phyloP scores from a whole-genome alignment of 768 basidiomycete genomes.

The Hygrophorus pudorinus region DNA sequence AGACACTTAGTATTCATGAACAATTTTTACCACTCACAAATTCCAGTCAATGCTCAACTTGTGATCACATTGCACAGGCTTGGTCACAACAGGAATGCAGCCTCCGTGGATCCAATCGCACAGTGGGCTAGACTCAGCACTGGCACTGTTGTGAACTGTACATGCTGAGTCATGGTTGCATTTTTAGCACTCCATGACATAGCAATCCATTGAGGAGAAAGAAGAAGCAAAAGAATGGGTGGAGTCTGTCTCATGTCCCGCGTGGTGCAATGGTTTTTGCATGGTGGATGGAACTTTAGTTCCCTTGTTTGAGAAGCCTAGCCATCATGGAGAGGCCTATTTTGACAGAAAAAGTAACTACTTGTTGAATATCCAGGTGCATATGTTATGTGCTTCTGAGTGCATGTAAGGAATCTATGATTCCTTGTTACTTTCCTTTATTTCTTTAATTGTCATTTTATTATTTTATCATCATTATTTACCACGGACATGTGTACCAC shows the following conservation, averaged over 20 bases:
- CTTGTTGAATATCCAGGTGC: no score
- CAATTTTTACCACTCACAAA: slow-evolving; percentile 12
- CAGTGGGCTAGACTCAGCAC: slow-evolving; percentile 16
- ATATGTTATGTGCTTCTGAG: slow-evolving; percentile 3
- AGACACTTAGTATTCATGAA: no score
- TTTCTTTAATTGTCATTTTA: no score
- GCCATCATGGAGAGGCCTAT: slow-evolving; percentile 21
- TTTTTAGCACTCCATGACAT: no score
- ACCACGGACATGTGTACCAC: no score
- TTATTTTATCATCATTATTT: no score
- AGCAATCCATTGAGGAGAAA: no score
- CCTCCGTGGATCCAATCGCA: slow-evolving; percentile 14
- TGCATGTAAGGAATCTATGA: neutral
- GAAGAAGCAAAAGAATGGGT: no score
- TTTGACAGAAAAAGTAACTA: no score
- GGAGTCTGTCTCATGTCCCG: no score
- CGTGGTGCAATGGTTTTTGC: no score
- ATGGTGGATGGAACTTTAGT: no score
- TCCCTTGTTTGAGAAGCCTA: slow-evolving; percentile 20
- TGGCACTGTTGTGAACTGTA: slow-evolving; percentile 15
- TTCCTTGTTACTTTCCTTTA: slow-evolving; percentile 18
- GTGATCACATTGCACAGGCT: slow-evolving; percentile 17
- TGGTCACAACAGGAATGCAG: slow-evolving; percentile 23
- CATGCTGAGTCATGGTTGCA: slow-evolving; percentile 13
- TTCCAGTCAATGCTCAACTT: slow-evolving; percentile 20